These are phyloP conservation scores for Peterozyma toletana DNA, from an alignment of 805 yeast genomes.

Conservation along the genomic window DNA sequence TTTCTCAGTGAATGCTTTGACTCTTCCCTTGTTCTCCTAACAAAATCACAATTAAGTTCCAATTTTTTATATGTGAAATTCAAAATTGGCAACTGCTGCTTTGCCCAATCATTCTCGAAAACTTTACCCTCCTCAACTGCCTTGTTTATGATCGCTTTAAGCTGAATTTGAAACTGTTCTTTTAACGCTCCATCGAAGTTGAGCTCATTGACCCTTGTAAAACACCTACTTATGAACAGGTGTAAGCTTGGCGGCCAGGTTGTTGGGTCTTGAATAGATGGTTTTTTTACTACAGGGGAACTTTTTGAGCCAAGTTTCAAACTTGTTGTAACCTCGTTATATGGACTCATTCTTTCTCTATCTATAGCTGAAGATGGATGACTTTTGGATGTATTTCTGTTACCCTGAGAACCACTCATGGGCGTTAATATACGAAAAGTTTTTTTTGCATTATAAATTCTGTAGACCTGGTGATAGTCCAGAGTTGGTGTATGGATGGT, in stretches of 20 bases:
- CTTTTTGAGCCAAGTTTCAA: too few relatives aligned
- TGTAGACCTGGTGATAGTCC: too few relatives aligned
- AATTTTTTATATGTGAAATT: constrained; percentile 12
- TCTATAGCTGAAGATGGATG: too few relatives aligned
- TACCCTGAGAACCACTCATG: too few relatives aligned
- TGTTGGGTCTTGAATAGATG: constrained; percentile 17
- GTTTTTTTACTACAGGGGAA: too few relatives aligned
- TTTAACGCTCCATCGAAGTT: constrained; percentile 23
- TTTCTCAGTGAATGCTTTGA: not conserved
- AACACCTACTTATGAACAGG: constrained; percentile 40
- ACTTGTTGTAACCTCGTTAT: too few relatives aligned
- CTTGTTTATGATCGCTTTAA: constrained; percentile 38
- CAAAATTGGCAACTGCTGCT: constrained; percentile 40
- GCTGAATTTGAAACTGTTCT: constrained; percentile 36
- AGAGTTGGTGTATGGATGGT: too few relatives aligned
- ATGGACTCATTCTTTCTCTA: too few relatives aligned
- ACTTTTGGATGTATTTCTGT: too few relatives aligned
- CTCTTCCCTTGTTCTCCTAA: constrained; percentile 2
- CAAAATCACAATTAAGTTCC: constrained; percentile 5
- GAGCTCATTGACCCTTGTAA: constrained; percentile 29
- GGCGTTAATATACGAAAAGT: too few relatives aligned
- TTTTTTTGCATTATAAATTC: too few relatives aligned
- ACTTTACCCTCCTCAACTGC: constrained; percentile 39
- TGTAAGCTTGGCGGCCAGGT: constrained; percentile 53
- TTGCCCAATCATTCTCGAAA: constrained; percentile 46